Evolutionary conservation across 495 filamentous ascomycete species (phyloP).

Genomic region (Recurvomyces mirabilis): DNA sequence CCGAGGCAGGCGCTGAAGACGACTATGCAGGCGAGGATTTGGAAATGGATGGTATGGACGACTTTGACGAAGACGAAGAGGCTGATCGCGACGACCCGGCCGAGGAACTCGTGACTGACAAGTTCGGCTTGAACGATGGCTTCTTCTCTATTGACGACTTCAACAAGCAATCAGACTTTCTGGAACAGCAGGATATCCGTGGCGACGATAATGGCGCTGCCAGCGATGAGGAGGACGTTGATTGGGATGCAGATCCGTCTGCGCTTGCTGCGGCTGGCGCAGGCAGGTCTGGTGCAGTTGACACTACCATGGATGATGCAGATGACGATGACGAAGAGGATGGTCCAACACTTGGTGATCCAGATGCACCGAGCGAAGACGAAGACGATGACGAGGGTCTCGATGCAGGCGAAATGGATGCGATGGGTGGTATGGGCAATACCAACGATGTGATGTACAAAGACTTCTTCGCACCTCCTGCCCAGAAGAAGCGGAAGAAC

Average conservation of each 20-base stretch:
- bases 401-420: constrained; percentile 43
- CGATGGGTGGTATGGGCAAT: constrained; percentile 44
- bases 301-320: constrained; percentile 28
- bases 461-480: constrained; percentile 82
- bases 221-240: constrained; percentile 69
- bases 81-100: constrained; percentile 39
- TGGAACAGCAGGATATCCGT: constrained; percentile 68
- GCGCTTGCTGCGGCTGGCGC: constrained; percentile 27
- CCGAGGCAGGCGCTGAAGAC: constrained; percentile 34
- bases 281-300: constrained; percentile 11
- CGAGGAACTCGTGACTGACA: constrained; percentile 40
- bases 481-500: constrained; percentile 51
- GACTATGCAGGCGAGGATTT: constrained; percentile 31
- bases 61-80: constrained; percentile 26
- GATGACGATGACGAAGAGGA: constrained; percentile 48
- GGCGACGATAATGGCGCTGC: constrained; percentile 51
- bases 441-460: constrained; percentile 79
- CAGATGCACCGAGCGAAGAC: constrained; percentile 44
- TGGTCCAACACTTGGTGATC: constrained; percentile 66
- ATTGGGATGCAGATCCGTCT: constrained; percentile 75
- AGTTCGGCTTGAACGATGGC: constrained; percentile 72
- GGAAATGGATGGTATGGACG: constrained; percentile 24
- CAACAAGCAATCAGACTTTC: constrained; percentile 78
- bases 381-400: constrained; percentile 44
- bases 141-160: constrained; percentile 98